These are phyloP conservation scores for Scheffersomyces lignosus DNA, from an alignment of 805 yeast species.

Conservation along the genomic window DNA sequence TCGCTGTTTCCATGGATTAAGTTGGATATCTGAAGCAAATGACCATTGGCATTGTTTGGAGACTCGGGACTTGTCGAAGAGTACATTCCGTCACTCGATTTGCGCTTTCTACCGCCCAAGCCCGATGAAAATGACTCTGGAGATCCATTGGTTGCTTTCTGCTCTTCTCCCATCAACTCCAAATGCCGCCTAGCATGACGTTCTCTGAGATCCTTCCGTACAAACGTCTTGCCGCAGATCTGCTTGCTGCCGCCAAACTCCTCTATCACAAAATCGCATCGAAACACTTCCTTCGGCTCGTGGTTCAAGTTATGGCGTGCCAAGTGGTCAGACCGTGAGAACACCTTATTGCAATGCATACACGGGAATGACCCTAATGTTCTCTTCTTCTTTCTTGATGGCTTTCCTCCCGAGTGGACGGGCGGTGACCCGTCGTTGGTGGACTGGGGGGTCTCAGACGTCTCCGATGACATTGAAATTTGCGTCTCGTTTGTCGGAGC, in stretches of 20 bases:
- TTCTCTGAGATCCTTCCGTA: conserved; percentile 55
- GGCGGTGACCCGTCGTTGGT: neutral
- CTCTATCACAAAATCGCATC: conserved; percentile 53
- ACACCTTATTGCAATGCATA: conserved; percentile 51
- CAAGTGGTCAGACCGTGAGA: conserved; percentile 62
- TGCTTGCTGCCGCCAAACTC: conserved; percentile 38
- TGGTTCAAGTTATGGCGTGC: conserved; percentile 67
- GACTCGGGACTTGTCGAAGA: neutral
- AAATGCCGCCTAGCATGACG: conserved; percentile 36
- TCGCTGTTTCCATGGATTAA: conserved; percentile 13
- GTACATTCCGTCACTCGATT: neutral
- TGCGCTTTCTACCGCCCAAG: too few species aligned
- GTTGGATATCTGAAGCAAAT: conserved; percentile 7
- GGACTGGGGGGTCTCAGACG: neutral
- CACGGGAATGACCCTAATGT: conserved; percentile 34
- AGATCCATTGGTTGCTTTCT: neutral
- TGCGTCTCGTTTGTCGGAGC: too few species aligned
- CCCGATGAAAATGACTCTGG: neutral
- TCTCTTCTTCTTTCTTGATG: conserved; percentile 21
- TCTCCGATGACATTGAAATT: too few species aligned
- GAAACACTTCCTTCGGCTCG: conserved; percentile 50
- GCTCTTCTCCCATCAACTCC: conserved; percentile 6
- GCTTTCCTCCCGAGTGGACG: conserved; percentile 3
- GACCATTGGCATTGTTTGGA: conserved; percentile 1
- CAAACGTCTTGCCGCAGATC: conserved; percentile 60